These are phyloP conservation scores for Polygonum aviculare DNA, from an alignment of 148 eudicot genomes.

Conservation along the genomic window DNA sequence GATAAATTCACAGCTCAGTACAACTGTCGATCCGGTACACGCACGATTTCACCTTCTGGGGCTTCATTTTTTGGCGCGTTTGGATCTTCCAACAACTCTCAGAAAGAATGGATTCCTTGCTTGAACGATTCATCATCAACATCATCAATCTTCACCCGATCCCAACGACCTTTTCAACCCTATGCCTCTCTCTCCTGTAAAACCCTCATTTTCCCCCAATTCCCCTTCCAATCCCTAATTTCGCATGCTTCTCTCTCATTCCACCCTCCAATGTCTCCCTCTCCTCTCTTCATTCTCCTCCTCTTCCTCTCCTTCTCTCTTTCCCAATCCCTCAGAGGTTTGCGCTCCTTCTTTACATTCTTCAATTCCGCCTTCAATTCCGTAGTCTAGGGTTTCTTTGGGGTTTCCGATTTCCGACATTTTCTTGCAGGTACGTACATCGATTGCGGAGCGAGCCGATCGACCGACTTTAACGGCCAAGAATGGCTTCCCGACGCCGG, in stretches of 20 bases:
- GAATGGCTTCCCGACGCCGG: conserved; percentile 53
- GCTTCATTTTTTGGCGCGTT: not conserved
- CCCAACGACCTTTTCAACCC: conserved; percentile 30
- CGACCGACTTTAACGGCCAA: conserved; percentile 23
- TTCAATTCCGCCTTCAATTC: not conserved
- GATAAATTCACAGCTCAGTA: not conserved
- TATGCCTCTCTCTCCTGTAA: conserved; percentile 9
- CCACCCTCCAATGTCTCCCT: conserved; percentile 26
- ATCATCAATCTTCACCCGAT: not conserved
- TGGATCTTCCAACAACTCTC: conserved; percentile 14
- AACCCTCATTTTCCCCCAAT: conserved; percentile 13
- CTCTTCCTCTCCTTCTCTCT: conserved; percentile 12
- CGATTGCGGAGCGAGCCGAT: conserved; percentile 54
- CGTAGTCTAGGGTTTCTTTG: not conserved
- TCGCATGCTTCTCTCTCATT: conserved; percentile 20
- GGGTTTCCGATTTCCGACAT: not conserved
- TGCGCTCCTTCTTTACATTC: not conserved
- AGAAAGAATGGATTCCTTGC: conserved; percentile 28
- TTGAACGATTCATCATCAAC: conserved; percentile 14
- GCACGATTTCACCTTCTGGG: not conserved
- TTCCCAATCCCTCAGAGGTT: conserved; percentile 54
- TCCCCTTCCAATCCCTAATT: not conserved
- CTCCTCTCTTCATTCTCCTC: conserved; percentile 21
- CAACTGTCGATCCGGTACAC: not conserved
- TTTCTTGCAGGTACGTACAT: conserved; percentile 33